Evolutionary conservation across 2,329 filamentous ascomycete genomes (phyloP).

Genomic region (Aspergillus brasiliensis): DNA sequence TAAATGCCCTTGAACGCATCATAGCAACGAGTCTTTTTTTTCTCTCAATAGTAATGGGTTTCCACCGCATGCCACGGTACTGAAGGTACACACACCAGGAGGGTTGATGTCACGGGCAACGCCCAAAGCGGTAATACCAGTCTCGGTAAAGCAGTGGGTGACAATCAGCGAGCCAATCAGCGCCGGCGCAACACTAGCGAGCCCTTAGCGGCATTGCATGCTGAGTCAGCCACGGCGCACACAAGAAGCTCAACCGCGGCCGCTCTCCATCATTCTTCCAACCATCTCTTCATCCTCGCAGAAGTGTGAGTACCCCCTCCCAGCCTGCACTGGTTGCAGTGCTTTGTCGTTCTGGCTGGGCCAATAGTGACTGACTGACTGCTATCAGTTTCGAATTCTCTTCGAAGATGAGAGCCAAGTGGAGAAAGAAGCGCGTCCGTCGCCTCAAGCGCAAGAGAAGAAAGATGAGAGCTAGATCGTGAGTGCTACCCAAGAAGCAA

Average conservation of each 20-base stretch:
- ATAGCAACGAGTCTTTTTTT: neutral
- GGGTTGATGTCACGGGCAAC: constrained; percentile 6
- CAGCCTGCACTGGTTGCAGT: constrained; percentile 1
- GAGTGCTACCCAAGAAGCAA: constrained; percentile 50
- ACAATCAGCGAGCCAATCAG: constrained; percentile 20
- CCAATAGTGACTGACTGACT: constrained; percentile 20
- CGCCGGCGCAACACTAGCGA: constrained; percentile 23
- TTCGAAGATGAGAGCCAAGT: constrained; percentile 85
- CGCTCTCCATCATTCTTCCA: constrained; percentile 41
- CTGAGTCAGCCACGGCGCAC: constrained; percentile 46
- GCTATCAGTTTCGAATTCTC: constrained; percentile 35
- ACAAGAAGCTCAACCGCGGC: constrained; percentile 41
- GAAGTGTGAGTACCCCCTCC: constrained; percentile 41
- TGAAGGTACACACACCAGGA: constrained; percentile 9
- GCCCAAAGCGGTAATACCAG: constrained; percentile 13
- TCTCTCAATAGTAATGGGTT: neutral
- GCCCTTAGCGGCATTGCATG: constrained; percentile 31
- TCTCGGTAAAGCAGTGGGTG: constrained; percentile 24
- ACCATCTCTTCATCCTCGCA: constrained; percentile 50
- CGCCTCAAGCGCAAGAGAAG: constrained; percentile 99
- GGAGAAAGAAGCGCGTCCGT: constrained; percentile 99
- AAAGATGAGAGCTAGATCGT: constrained; percentile 99
- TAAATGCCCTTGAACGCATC: neutral
- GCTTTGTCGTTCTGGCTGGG: constrained; percentile 2
- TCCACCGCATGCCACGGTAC: constrained; percentile 6